A percentile compares a stretch with the other conserved stretches of the same genome.
Evolutionary conservation across 2,329 filamentous ascomycete species (phyloP).

Genomic region (Aureobasidium mangrovei): DNA sequence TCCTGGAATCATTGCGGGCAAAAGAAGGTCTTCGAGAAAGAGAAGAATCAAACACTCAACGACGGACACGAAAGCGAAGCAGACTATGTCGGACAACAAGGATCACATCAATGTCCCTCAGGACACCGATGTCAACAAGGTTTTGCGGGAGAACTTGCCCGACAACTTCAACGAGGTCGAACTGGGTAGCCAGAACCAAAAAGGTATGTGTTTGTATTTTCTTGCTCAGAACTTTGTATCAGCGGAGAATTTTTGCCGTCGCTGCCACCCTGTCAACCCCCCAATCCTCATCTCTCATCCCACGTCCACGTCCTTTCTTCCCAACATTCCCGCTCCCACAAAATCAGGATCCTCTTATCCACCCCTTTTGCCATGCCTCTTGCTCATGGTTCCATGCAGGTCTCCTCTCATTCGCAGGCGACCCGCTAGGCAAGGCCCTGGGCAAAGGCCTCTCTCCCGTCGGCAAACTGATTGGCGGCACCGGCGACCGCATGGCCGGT

Average conservation of each 20-base stretch:
- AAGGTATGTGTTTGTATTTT: not conserved
- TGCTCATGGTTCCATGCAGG: not conserved
- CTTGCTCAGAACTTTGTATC: no score
- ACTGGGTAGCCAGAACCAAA: not conserved
- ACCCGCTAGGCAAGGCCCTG: not conserved
- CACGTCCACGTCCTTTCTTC: no score
- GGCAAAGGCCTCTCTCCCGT: not conserved
- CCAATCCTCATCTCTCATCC: no score
- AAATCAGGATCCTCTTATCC: no score
- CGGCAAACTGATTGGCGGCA: not conserved
- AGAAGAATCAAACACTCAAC: not conserved
- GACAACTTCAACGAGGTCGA: slow-evolving; percentile 2
- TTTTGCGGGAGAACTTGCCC: not conserved
- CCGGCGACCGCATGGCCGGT: not conserved
- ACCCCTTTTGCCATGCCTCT: no score
- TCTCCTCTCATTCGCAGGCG: not conserved
- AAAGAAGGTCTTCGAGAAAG: not conserved
- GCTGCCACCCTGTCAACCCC: no score
- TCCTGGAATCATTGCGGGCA: not conserved
- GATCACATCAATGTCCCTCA: not conserved
- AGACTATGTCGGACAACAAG: not conserved
- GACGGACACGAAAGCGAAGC: not conserved
- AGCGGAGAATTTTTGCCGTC: no score
- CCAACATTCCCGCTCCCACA: no score
- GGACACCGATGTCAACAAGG: not conserved